These are phyloP conservation scores for Tetrahymena borealis DNA, from an alignment of 73 alveolate species.

Conservation along the genomic window DNA sequence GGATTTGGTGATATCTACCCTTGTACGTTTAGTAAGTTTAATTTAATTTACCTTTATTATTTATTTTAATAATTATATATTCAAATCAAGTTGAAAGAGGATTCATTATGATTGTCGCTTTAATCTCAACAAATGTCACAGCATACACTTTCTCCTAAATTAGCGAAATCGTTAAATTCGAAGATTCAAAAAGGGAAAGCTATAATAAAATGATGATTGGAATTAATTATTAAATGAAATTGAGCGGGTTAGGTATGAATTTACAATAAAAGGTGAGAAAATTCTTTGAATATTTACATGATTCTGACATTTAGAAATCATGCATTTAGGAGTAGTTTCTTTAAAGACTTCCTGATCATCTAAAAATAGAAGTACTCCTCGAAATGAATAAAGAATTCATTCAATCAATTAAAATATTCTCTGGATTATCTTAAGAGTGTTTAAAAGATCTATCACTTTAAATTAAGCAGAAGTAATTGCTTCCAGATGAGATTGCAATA, in stretches of 20 bases:
- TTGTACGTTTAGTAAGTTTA: background rate
- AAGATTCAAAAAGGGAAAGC: background rate
- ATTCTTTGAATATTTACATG: background rate
- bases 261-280: background rate
- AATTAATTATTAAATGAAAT: background rate
- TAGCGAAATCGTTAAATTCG: background rate
- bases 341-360: background rate
- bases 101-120: background rate
- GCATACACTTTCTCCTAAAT: background rate
- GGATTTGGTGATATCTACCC: background rate
- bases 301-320: background rate
- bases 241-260: background rate
- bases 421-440: background rate
- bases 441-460: background rate
- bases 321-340: background rate
- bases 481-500: background rate
- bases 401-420: background rate
- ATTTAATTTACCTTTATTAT: no score
- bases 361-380: background rate
- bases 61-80: background rate
- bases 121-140: background rate
- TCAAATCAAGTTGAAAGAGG: background rate
- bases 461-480: background rate
- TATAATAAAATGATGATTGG: background rate
- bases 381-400: background rate